Evolutionary conservation across 495 filamentous ascomycete species (phyloP).

Genomic region (Tuber indicum): DNA sequence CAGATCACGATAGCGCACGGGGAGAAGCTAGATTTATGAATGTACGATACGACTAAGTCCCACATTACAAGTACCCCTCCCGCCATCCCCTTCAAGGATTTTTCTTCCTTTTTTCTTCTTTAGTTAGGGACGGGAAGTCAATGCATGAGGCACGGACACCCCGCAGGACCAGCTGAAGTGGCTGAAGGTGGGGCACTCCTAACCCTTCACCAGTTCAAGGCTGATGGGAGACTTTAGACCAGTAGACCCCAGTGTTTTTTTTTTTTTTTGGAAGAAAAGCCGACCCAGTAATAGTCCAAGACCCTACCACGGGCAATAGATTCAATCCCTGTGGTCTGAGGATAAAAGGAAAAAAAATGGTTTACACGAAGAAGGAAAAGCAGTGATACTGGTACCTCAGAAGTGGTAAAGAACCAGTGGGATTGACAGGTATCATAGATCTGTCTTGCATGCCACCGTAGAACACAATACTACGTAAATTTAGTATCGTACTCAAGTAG

Average conservation of each 20-base stretch:
- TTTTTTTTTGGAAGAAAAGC: background rate
- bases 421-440: background rate
- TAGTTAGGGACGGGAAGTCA: background rate
- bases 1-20: background rate
- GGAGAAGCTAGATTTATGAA: background rate
- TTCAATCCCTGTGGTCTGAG: background rate
- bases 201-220: background rate
- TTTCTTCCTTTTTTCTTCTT: background rate
- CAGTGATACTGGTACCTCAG: background rate
- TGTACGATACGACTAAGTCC: background rate
- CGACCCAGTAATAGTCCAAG: background rate
- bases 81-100: background rate
- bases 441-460: background rate
- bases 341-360: background rate
- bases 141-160: background rate
- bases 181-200: background rate
- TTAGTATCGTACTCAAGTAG: background rate
- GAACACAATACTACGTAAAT: background rate
- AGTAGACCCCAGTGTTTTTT: background rate
- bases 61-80: background rate
- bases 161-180: background rate
- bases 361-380: background rate
- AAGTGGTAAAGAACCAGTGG: background rate
- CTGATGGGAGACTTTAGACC: background rate
- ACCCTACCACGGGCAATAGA: background rate